These are phyloP conservation scores for Chlorella sp. DNA, from an alignment of 139 green algal genomes.

Conservation along the genomic window DNA sequence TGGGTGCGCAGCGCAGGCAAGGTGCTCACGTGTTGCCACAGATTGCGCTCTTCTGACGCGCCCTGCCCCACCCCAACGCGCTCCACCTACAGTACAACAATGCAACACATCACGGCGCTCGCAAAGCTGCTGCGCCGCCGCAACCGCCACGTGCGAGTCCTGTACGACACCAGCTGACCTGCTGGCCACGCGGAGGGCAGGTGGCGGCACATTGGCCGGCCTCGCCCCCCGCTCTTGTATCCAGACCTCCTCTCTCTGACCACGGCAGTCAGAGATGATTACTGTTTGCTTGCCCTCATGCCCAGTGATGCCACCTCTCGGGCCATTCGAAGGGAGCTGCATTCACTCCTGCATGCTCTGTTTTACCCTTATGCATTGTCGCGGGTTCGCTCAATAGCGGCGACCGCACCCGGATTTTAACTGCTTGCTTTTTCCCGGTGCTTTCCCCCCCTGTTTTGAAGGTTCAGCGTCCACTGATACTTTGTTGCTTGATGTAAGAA, in stretches of 20 bases:
- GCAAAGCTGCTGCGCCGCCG: constrained; percentile 55
- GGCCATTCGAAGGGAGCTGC: background rate
- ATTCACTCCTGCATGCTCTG: too few species aligned
- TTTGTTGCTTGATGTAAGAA: too few species aligned
- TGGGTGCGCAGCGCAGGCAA: too few species aligned
- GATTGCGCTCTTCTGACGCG: too few species aligned
- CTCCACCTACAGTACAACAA: constrained; percentile 29
- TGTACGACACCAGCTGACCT: constrained; percentile 38
- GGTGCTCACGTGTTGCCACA: too few species aligned
- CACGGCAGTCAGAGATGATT: background rate
- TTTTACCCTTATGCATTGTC: too few species aligned
- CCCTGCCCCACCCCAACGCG: too few species aligned
- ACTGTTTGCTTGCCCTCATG: background rate
- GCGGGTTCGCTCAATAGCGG: too few species aligned
- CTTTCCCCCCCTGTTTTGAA: background rate
- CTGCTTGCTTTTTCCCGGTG: background rate
- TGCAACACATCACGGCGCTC: constrained; percentile 57
- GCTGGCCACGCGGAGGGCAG: background rate
- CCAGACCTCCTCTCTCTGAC: background rate
- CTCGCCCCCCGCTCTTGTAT: background rate
- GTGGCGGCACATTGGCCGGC: background rate
- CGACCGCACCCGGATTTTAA: background rate
- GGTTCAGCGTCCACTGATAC: background rate
- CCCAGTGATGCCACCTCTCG: background rate
- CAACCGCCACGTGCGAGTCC: constrained; percentile 19